Percentiles rank a stretch among this genome's conserved stretches.
These are phyloP conservation scores for Conticribra guillardii DNA, from an alignment of 108 stramenopile genomes.

Conservation along the genomic window DNA sequence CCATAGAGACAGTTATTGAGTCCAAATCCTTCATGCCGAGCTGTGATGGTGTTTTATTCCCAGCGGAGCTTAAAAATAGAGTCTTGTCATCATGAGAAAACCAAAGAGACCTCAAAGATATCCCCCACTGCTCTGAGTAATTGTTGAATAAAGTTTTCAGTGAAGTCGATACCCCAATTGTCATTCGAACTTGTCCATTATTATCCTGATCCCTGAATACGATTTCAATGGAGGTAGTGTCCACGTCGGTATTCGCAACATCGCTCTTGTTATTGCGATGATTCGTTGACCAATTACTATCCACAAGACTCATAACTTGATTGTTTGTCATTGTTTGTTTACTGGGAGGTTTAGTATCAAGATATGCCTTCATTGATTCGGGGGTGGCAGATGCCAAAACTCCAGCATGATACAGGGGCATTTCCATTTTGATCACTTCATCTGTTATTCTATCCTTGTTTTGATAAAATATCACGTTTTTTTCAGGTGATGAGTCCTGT, in stretches of 20 bases:
- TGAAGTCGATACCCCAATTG: slow-evolving; percentile 3
- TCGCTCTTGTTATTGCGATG: slow-evolving; percentile 4
- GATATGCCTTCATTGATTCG: slow-evolving; percentile 17
- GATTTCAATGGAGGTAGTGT: too few species aligned
- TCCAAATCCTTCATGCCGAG: slow-evolving; percentile 19
- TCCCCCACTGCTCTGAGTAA: too few species aligned
- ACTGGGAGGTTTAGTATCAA: slow-evolving; percentile 10
- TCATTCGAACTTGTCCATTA: slow-evolving; percentile 5
- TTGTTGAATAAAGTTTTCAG: too few species aligned
- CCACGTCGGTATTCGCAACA: neutral
- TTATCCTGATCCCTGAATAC: slow-evolving; percentile 12
- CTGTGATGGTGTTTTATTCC: slow-evolving; percentile 25
- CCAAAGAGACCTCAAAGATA: too few species aligned
- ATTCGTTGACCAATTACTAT: neutral
- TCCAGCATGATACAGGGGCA: slow-evolving; percentile 38
- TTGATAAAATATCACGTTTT: slow-evolving; percentile 18
- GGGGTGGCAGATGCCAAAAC: slow-evolving; percentile 25
- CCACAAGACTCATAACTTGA: slow-evolving; percentile 13
- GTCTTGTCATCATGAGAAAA: slow-evolving; percentile 30
- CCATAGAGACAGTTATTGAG: slow-evolving; percentile 20
- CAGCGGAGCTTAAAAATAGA: slow-evolving; percentile 26
- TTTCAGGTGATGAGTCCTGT: slow-evolving; percentile 25
- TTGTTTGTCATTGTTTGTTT: slow-evolving; percentile 26
- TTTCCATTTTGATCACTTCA: slow-evolving; percentile 7
- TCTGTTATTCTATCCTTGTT: neutral